These are phyloP conservation scores for Phytopythium sindhum DNA, from an alignment of 352 stramenopile genomes.

Conservation along the genomic window DNA sequence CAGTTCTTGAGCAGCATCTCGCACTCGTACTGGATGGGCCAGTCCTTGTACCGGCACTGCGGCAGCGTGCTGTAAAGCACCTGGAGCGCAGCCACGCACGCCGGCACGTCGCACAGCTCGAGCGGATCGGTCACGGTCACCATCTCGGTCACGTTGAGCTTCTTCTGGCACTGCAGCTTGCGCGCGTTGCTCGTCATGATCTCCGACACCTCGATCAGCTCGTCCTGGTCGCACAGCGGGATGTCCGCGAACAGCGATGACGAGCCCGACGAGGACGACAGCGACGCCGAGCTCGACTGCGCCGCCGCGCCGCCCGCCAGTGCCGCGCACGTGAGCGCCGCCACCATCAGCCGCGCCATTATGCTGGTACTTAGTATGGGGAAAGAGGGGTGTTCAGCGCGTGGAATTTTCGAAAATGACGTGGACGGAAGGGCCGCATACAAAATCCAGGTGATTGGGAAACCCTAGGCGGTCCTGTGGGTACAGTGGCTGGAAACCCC, in stretches of 20 bases:
- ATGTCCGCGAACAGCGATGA: conserved; percentile 35
- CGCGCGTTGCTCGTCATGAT: conserved; percentile 48
- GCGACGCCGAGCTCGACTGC: conserved; percentile 16
- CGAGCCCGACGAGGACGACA: conserved; percentile 16
- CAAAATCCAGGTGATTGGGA: neutral
- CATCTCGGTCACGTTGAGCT: conserved; percentile 48
- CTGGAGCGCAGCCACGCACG: conserved; percentile 53
- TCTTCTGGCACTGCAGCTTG: conserved; percentile 46
- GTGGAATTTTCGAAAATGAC: neutral
- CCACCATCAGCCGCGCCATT: neutral
- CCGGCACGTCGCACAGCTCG: conserved; percentile 37
- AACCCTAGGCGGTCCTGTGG: neutral
- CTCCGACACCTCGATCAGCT: conserved; percentile 34
- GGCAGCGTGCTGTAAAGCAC: conserved; percentile 56
- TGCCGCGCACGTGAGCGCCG: conserved; percentile 16
- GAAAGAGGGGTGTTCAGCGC: neutral
- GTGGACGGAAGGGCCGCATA: neutral
- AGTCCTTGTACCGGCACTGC: conserved; percentile 56
- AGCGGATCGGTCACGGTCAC: conserved; percentile 29
- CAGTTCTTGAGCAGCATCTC: conserved; percentile 45
- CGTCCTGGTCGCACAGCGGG: conserved; percentile 34
- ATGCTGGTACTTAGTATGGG: neutral
- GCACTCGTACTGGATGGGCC: conserved; percentile 38
- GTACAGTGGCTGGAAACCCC: too few relatives aligned
- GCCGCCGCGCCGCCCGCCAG: conserved; percentile 11